Base-by-base conservation (phyloP, 2,329 filamentous ascomycete species). In the Microsporum ferrugineum region DNA sequence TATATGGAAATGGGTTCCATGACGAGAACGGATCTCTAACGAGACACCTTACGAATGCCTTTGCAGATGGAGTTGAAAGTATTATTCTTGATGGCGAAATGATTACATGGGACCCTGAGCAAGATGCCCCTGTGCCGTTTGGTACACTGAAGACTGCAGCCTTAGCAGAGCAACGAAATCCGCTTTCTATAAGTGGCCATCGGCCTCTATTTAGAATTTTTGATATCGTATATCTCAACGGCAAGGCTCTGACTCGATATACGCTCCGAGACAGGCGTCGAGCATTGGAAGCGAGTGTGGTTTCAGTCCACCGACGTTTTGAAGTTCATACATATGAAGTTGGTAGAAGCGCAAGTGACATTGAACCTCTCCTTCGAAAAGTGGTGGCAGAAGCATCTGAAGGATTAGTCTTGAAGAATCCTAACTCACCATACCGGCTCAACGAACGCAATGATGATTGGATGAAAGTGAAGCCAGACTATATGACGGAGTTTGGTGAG, bases 391-490 rank as follows among this genome's bases (percentile, higher is more conserved):
- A 92, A 65, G 85, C 89, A 0, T 92, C 88, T 0, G 94, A 97
- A 72, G 94, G 94, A 1, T 79, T 97, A 0, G 91, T 99, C 0
- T 77, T 97, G 59, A 99, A 99, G 77, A 97, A 96, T 65, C 94
- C 94, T 5, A 82, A 87, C 3, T 95, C 91, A 0, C 82, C 84
- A 69, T 99, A 99, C 71, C 82, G 84, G 5, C 80, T 97, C 7
- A 96, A 95, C 69, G 88, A 89, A 66, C 87, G 94, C 56, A 94
- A 95, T 68, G 89, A 95, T 67, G 89, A 96, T 73, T 99, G 94
- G 94, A 87, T 96, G 76, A 99, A 99, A 72, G 91, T 99, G 6
- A 99, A 99, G 69, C 94, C 94, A 0, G 94, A 99, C 65, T 99
- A 99, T 73, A 96, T 97, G 91, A 86, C 86, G 1, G 92, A 96